Evolutionary conservation across 2,329 filamentous ascomycete genomes (phyloP), one percentile per base, ranked within the genome.

Genomic region (Colletotrichum eleusines): DNA sequence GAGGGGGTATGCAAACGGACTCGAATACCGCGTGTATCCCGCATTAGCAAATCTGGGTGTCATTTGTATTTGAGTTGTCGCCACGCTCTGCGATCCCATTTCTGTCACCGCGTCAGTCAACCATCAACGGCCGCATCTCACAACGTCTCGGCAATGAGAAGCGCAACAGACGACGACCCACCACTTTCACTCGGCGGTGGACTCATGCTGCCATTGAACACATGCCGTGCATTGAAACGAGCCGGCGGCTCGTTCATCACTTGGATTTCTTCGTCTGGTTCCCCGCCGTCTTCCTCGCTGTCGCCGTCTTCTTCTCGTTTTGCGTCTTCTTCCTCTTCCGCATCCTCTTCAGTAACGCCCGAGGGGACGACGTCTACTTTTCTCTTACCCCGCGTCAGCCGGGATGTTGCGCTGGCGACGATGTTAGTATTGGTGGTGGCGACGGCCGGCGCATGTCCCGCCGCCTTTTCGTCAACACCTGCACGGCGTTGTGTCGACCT

Each of bases 161-260:
- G 16, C 11, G 53, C 28, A 18, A 11, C 20, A 16, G n/a, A 57
- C 12, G 6, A 33, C 11, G 31, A 71, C 68, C 23, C 16, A 71
- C 68, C 68, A 48, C 64, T 71, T 46, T 68, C 64, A 31, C 63
- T 70, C 38, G 64, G 64, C 57, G 64, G 67, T 5, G 67, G 68
- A n/a, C 53, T 68, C 58, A 71, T 70, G 44, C 38, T 70, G 38
- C 38, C 48, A 31, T 57, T 58, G 2, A 71, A 53, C 18, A 55
- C 38, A 18, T 54, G 44, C 5, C 38, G 64, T n/a, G 68, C 68
- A 55, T 53, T 53, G 40, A 68, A 67, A 9, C 64, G 68, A 14
- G 68, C 64, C 5, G 62, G 35, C 1, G 42, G 38, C 8, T 54
- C 51, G 11, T 38, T 53, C 44, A 31, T 67, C 40, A 33, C 54